Conservation (phyloP, 495 filamentous ascomycete species). For the Lasiosphaeria ovina region DNA sequence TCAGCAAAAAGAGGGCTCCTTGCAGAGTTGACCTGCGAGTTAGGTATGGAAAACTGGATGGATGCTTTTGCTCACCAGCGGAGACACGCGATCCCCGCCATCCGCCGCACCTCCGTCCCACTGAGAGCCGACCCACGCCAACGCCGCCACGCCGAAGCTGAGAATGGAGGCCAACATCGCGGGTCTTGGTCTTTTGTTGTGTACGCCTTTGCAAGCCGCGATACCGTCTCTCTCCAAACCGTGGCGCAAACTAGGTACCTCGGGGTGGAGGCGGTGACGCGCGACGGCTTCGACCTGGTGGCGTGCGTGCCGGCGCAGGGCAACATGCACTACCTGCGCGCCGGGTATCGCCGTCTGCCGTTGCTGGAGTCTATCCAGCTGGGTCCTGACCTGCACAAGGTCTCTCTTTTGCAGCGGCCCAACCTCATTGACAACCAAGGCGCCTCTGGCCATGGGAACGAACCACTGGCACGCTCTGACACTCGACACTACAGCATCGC, state of each 20-base stretch:
- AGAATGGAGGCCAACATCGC: neutral
- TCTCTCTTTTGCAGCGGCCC: constrained; percentile 71
- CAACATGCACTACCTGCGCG: too few species aligned
- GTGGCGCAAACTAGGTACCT: too few species aligned
- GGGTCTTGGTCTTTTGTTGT: neutral
- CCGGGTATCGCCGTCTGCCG: constrained; percentile 81
- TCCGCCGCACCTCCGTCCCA: neutral
- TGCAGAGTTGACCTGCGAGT: too few species aligned
- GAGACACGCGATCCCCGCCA: neutral
- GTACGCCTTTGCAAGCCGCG: neutral
- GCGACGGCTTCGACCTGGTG: too few species aligned
- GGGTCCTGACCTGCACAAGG: constrained; percentile 69
- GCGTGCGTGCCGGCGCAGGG: too few species aligned
- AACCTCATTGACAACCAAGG: constrained; percentile 37
- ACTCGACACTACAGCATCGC: too few species aligned
- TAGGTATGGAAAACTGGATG: neutral
- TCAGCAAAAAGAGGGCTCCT: too few species aligned
- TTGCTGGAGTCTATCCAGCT: constrained; percentile 75
- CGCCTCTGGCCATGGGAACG: constrained; percentile 18
- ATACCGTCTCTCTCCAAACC: neutral
- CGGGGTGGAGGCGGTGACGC: too few species aligned
- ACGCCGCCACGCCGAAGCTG: neutral
- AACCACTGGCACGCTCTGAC: constrained; percentile 10
- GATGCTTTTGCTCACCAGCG: neutral
- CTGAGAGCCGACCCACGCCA: neutral